Evolutionary conservation across 768 basidiomycete genomes (phyloP), one percentile per base, ranked within the genome.

Genomic region (Hortiboletus flavorubellus): DNA sequence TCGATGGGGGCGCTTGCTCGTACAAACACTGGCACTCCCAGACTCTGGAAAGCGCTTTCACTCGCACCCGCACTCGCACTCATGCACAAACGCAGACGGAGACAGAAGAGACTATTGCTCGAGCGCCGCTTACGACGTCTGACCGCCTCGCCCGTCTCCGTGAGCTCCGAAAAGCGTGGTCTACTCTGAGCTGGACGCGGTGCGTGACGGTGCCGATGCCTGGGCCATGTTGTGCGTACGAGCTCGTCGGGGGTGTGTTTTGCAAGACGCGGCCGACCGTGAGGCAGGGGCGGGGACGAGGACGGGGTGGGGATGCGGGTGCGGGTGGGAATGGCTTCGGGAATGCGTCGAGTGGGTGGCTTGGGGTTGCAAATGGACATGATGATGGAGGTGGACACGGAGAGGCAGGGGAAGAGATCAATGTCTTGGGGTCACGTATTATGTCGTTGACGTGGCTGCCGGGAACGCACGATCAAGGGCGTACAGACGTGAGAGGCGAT

Each of bases 171-270:
- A 44, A 38, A 0, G 62, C 73, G 0, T 80, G 79, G 78, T 37
- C 59, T 0, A 60, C 58, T 16, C 60, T 75, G 12, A 59, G 55
- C 14, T 73, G 73, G 69, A 56, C 51, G 7, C 53, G 54, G 0
- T 59, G 56, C 12, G 54, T 59, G 1, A 45, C 56, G 0, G 63
- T 77, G 0, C 65, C 69, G 6, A 63, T 75, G 35, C 64, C 72
- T 0, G 78, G 73, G 0, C 56, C 62, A 3, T 79, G 77, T 51
- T 71, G 71, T 44, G 81, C 82, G 5, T 86, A 86, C 61, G 84
- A 86, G 55, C 73, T 86, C 55, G 84, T 85, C 5, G 80, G 74
- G 0, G 85, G 85, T 0, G 64, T 83, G 0, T 85, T 85, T 64
- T 80, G 76, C 35, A 78, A 82, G 62, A 73, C 69, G 14, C 57